Conservation (phyloP, 2,329 filamentous ascomycete species). For the Fusarium nodosum region DNA sequence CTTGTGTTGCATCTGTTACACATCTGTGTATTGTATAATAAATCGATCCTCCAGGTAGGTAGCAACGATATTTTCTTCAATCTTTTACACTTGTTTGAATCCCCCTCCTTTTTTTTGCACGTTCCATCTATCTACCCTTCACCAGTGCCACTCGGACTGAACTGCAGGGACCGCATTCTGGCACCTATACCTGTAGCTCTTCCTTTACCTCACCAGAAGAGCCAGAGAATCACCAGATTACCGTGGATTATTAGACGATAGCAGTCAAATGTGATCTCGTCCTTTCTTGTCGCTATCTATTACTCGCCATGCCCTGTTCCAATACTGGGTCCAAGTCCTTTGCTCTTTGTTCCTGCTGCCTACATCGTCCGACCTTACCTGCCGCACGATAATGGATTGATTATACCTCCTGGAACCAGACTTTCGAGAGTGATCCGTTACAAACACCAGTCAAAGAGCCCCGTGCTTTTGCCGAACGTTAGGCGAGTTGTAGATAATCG, state of each 20-base stretch:
- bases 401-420: slow-evolving; percentile 27
- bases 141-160: slow-evolving; percentile 9
- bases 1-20: slow-evolving; percentile 27
- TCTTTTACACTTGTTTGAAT: not conserved
- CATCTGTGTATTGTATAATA: slow-evolving; percentile 17
- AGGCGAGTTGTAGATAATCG: slow-evolving; percentile 21
- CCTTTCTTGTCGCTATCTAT: not conserved
- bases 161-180: slow-evolving; percentile 21
- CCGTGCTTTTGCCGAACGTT: slow-evolving; percentile 36
- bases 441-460: slow-evolving; percentile 25
- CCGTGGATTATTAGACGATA: slow-evolving; percentile 8
- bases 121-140: slow-evolving; percentile 1
- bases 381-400: slow-evolving; percentile 26
- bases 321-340: slow-evolving; percentile 20
- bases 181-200: slow-evolving; percentile 5
- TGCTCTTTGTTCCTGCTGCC: slow-evolving; percentile 14
- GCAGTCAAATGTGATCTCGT: not conserved
- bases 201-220: not conserved
- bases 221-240: slow-evolving; percentile 13
- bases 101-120: not conserved
- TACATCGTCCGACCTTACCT: slow-evolving; percentile 36
- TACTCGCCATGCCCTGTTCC: slow-evolving; percentile 7
- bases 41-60: slow-evolving; percentile 11
- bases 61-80: slow-evolving; percentile 5
- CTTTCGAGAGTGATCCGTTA: slow-evolving; percentile 23